Evolutionary conservation across 306 rosid species (phyloP).

Genomic region (Lathyrus aphaca): DNA sequence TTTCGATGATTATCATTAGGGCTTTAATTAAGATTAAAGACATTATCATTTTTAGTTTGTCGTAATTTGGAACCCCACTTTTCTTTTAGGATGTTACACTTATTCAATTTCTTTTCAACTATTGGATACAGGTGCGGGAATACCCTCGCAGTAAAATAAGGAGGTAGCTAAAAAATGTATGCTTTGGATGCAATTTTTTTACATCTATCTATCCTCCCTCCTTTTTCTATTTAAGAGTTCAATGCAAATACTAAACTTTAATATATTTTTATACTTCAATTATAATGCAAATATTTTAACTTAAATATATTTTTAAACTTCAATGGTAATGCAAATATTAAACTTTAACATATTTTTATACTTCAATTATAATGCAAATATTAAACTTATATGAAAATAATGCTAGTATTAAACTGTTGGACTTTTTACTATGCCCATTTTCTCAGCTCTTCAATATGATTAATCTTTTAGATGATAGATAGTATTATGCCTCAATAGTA

Average conservation of each 20-base stretch:
- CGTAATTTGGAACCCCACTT: constrained; percentile 7
- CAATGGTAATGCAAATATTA: neutral
- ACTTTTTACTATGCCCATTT: neutral
- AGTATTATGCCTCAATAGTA: neutral
- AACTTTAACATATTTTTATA: neutral
- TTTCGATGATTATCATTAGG: constrained; percentile 12
- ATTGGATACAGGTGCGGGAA: constrained; percentile 4
- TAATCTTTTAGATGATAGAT: neutral
- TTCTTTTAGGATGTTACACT: constrained; percentile 7
- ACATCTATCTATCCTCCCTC: constrained; percentile 31
- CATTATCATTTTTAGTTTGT: neutral
- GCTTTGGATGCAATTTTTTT: constrained; percentile 10
- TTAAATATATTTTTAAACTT: too few relatives aligned
- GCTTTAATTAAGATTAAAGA: neutral
- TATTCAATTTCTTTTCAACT: constrained; percentile 24
- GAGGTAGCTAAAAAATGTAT: constrained; percentile 12
- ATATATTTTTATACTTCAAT: too few relatives aligned
- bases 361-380: neutral
- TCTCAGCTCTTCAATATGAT: neutral
- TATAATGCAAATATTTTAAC: too few relatives aligned
- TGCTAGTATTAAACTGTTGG: neutral
- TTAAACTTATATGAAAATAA: neutral
- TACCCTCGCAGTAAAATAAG: constrained; percentile 16
- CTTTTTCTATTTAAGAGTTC: neutral
- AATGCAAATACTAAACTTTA: neutral